Percentiles rank a stretch among this genome's conserved stretches.
Conservation (phyloP, 768 basidiomycete genomes). For the Termitomyces heimii region DNA sequence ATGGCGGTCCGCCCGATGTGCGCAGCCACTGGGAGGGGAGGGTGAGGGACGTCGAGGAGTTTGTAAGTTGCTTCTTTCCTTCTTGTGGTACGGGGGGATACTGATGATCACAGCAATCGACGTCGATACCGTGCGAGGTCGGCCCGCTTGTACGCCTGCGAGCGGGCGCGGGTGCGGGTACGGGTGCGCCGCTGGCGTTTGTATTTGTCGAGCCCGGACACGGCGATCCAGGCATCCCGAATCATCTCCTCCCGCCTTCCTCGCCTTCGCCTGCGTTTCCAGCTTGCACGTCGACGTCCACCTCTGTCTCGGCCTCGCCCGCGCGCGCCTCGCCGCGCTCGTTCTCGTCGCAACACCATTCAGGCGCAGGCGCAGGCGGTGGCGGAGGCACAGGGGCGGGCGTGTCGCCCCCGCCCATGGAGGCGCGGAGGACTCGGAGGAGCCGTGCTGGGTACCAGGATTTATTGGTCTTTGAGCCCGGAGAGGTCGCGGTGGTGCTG, state of each 20-base stretch:
- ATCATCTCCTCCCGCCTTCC: constrained; percentile 27
- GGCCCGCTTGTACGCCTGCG: constrained; percentile 52
- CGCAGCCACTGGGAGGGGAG: constrained; percentile 53
- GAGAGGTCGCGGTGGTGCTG: constrained; percentile 48
- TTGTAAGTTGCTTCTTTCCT: constrained; percentile 30
- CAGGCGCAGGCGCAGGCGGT: not conserved
- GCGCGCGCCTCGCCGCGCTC: not conserved
- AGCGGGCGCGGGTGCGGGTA: constrained; percentile 19
- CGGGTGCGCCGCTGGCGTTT: constrained; percentile 44
- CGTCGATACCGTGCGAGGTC: constrained; percentile 43
- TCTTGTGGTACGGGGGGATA: not conserved
- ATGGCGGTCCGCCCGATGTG: constrained; percentile 63
- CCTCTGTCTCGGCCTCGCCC: not conserved
- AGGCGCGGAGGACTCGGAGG: not conserved
- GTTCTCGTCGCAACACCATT: not conserved
- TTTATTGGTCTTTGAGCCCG: constrained; percentile 61
- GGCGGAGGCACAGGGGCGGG: no score
- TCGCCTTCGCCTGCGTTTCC: constrained; percentile 2
- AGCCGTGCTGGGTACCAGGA: constrained; percentile 18
- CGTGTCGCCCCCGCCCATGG: not conserved
- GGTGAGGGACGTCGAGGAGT: constrained; percentile 46
- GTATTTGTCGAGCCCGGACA: constrained; percentile 42
- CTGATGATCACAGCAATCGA: constrained; percentile 32
- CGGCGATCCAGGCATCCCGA: constrained; percentile 22
- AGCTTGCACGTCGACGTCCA: not conserved